phyloP scores from a whole-genome alignment of 177 flowering plant species.

The Telopea speciosissima region DNA sequence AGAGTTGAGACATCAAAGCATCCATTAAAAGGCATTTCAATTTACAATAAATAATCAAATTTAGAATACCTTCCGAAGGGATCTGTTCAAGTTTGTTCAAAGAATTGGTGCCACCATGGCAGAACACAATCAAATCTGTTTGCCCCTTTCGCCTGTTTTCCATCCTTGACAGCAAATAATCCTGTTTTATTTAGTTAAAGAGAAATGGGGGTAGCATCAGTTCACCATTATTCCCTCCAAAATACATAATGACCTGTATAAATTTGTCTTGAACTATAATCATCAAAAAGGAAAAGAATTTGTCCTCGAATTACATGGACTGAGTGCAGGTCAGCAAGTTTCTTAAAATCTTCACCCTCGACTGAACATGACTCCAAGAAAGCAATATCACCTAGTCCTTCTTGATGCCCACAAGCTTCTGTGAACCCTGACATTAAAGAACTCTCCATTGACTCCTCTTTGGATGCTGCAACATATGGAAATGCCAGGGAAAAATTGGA shows the following conservation, averaged over 20 bases:
- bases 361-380: conserved; percentile 57
- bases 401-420: conserved; percentile 48
- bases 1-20: neutral
- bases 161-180: conserved; percentile 49
- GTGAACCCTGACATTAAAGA: conserved; percentile 59
- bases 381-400: conserved; percentile 38
- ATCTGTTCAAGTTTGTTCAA: conserved; percentile 26
- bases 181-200: conserved; percentile 31
- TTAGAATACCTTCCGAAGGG: conserved; percentile 49
- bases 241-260: neutral
- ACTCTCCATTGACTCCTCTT: conserved; percentile 51
- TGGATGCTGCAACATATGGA: conserved; percentile 65
- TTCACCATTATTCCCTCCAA: neutral
- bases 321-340: conserved; percentile 45
- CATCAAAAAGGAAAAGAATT: conserved; percentile 4
- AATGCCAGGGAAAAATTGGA: conserved; percentile 86
- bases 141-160: conserved; percentile 35
- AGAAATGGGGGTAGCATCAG: neutral
- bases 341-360: conserved; percentile 40
- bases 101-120: conserved; percentile 37
- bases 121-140: conserved; percentile 64
- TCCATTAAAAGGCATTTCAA: neutral
- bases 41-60: neutral
- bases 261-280: neutral
- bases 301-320: conserved; percentile 37